Base-by-base conservation (phyloP, 1,139 yeast genomes). In the Lipomyces yarrowii region DNA sequence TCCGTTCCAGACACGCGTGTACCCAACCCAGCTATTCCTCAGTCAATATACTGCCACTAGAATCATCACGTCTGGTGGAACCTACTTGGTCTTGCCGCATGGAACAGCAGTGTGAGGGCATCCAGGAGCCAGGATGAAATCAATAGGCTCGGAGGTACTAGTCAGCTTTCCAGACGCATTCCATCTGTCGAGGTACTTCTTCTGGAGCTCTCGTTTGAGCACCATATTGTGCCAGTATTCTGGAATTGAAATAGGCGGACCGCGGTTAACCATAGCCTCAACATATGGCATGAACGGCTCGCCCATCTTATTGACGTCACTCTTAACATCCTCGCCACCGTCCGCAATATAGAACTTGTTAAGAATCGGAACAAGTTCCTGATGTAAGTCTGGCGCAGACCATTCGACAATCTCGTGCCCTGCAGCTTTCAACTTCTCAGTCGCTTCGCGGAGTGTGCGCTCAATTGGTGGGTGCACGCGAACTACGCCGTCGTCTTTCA, bases 391-490 rank as follows among this genome's bases (percentile, higher is more conserved):
- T 1, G 83, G 79, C 11, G 77, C 65, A 7, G 61, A 78, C 80
- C 85, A 80, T 56, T 78, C 80, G 55, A 83, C 76, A 6, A 82
- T 79, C 57, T 79, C 81, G 70, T 82, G 83, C 3, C 84, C 85
- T 1, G 77, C 79, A 0, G 64, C 71, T 10, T 65, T 56, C 15
- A 81, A 72, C 10, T 64, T 64, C 56, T 57, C 76, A 56, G 74
- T 82, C 8, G 81, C 81, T 57, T 74, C 75, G 63, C 81, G 73
- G 72, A 84, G 74, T 52, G 85, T 86, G 67, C 86, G 78, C n/a
- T 76, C 68, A 59, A 85, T 81, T 65, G 90, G 91, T 32, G 90
- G 91, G 69, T 79, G 81, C 42, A 86, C 86, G 63, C 80, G 81
- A 18, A 83, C 85, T 58, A 80, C 71, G 60, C 84, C 84, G 71